Base-by-base conservation (phyloP, 805 yeast species). In the Schwanniomyces vanrijiae region DNA sequence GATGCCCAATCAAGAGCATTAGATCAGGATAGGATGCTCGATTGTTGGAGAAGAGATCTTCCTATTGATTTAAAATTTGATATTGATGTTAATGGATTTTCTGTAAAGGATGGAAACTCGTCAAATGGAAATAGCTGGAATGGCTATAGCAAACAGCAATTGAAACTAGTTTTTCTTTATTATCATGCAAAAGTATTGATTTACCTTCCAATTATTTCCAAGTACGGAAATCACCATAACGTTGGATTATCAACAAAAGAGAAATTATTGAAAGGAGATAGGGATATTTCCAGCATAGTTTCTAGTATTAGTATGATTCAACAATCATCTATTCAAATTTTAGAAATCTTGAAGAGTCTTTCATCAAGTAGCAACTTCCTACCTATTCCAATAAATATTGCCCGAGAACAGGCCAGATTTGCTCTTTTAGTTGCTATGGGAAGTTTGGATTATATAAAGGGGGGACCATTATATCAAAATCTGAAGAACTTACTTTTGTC, bases 401-500 rank as follows among this genome's bases (percentile, higher is more conserved):
- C 86, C 0, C 64, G 90, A 50, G 81, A 84, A 50, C 81, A 79
- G 55, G 82, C 88, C 2, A 69, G 90, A 41, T 76, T 84, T 52
- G 74, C 86, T 0, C 68, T 87, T 25, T 56, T 86, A 40, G 86
- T 84, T 22, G 89, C 90, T 0, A 81, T 81, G 43, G 90, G 95
- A 13, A 81, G 90, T 0, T 69, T 90, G 46, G 96, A 90, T 52
- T 89, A 88, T 60, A 83, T 88, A 2, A 82, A 88, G 60, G 90
- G 90, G 33, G 96, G 96, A 0, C 83, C 92, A 1, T 65, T 90
- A 45, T 83, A 84, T 59, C 87, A 82, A 58, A 90, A 84, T 43
- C 81, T 84, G 59, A 85, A 82, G 53, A 73, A 66, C 28, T 66
- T 87, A 41, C 65, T 90, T 40, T 64, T 71, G 18, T 77, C 70